Percentiles rank a stretch among this genome's conserved stretches.
Conservation (phyloP, 805 yeast genomes). For the Kodamaea hsintzibuensis region DNA sequence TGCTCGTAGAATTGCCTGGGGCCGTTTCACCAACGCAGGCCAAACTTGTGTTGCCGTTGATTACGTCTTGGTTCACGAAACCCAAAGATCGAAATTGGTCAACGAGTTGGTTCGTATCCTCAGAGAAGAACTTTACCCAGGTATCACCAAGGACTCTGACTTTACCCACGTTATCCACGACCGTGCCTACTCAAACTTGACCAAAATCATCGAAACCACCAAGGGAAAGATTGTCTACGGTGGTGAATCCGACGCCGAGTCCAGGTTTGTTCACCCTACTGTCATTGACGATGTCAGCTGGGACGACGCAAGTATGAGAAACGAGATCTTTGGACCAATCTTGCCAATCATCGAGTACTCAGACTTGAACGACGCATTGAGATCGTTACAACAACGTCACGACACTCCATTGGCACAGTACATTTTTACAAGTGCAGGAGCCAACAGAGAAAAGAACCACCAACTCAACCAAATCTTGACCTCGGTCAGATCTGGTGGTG, state of each 20-base stretch:
- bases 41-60: slow-evolving; percentile 93
- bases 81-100: slow-evolving; percentile 54
- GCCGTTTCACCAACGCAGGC: slow-evolving; percentile 77
- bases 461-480: slow-evolving; percentile 44
- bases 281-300: slow-evolving; percentile 62
- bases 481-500: slow-evolving; percentile 69
- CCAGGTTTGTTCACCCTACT: slow-evolving; percentile 70
- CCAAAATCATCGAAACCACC: slow-evolving; percentile 45
- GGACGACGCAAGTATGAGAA: slow-evolving; percentile 70
- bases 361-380: slow-evolving; percentile 45
- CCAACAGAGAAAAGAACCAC: slow-evolving; percentile 46
- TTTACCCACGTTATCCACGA: slow-evolving; percentile 64
- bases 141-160: slow-evolving; percentile 23
- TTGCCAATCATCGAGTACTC: slow-evolving; percentile 67
- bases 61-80: slow-evolving; percentile 68
- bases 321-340: slow-evolving; percentile 84
- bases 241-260: slow-evolving; percentile 39
- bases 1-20: slow-evolving; percentile 72
- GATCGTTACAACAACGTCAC: slow-evolving; percentile 44
- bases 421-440: slow-evolving; percentile 53
- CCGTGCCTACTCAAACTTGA: slow-evolving; percentile 51
- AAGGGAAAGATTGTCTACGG: slow-evolving; percentile 55
- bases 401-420: slow-evolving; percentile 85
- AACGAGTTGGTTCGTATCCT: slow-evolving; percentile 39
- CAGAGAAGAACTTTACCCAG: slow-evolving; percentile 47